Conservation (phyloP, 1,284 basidiomycete genomes). For the Polyporus tsugae region DNA sequence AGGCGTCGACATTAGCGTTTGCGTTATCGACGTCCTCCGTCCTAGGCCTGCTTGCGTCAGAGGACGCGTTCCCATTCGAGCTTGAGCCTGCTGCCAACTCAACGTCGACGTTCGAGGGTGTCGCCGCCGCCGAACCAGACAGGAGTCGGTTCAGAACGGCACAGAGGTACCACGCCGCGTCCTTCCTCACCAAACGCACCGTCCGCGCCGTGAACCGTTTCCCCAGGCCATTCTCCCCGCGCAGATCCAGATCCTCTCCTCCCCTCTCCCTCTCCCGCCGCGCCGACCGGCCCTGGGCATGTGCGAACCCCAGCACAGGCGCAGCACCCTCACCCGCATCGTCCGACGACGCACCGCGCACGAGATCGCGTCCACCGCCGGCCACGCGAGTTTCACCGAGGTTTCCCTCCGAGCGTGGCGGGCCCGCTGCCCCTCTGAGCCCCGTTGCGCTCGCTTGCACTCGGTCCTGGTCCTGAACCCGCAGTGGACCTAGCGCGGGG, state of each 20-base stretch:
- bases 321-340: background rate
- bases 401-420: slow-evolving; percentile 26
- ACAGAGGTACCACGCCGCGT: slow-evolving; percentile 64
- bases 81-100: background rate
- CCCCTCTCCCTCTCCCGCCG: background rate
- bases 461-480: background rate
- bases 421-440: background rate
- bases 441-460: background rate
- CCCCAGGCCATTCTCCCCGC: slow-evolving; percentile 17
- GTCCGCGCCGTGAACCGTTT: slow-evolving; percentile 36
- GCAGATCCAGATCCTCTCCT: background rate
- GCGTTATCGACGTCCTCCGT: background rate
- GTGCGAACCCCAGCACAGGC: slow-evolving; percentile 1
- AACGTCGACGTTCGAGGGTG: background rate
- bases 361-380: slow-evolving; percentile 14
- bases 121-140: slow-evolving; percentile 12
- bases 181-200: slow-evolving; percentile 55
- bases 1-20: background rate
- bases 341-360: background rate
- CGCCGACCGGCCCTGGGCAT: background rate
- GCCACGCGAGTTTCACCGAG: slow-evolving; percentile 27
- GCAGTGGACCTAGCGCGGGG: slow-evolving; percentile 1
- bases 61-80: background rate
- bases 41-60: background rate
- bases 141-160: slow-evolving; percentile 50